These are phyloP conservation scores for Aureobasidium zeae DNA, from an alignment of 2,329 filamentous ascomycete species.

Conservation along the genomic window DNA sequence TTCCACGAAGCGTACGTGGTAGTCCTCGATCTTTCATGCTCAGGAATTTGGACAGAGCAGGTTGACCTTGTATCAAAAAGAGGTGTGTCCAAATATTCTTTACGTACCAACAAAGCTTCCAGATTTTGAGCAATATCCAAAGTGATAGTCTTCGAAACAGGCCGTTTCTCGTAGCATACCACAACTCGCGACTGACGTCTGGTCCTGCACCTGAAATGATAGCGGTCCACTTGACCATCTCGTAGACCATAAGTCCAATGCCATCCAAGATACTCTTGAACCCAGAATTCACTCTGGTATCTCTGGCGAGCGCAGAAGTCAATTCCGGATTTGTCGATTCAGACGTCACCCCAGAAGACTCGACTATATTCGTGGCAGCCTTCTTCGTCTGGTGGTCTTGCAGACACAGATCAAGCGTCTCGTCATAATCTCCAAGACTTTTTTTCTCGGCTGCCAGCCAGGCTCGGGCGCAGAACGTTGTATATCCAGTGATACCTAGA, in stretches of 20 bases:
- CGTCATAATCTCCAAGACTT: constrained; percentile 5
- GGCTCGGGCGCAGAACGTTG: background rate
- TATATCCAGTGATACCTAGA: constrained; percentile 6
- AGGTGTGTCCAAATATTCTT: constrained; percentile 16
- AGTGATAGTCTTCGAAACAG: constrained; percentile 6
- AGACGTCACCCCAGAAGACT: too few species aligned
- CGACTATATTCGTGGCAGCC: too few species aligned
- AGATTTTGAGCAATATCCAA: constrained; percentile 17
- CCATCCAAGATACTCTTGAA: background rate
- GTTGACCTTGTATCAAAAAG: constrained; percentile 12
- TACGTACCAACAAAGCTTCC: constrained; percentile 18
- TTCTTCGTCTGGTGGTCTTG: background rate
- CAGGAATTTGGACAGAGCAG: background rate
- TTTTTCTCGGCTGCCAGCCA: constrained; percentile 15
- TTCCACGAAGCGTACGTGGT: constrained; percentile 14
- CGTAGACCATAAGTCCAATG: background rate
- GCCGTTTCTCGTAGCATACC: constrained; percentile 14
- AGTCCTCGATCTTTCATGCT: constrained; percentile 14
- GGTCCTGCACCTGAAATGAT: constrained; percentile 17
- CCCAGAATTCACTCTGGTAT: background rate
- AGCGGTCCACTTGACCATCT: constrained; percentile 16
- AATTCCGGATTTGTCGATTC: constrained; percentile 9
- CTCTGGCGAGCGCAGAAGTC: background rate
- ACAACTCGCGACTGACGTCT: constrained; percentile 16
- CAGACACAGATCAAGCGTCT: background rate